Base-by-base conservation (phyloP, 1,284 basidiomycete genomes). In the Apiotrichum sp. region DNA sequence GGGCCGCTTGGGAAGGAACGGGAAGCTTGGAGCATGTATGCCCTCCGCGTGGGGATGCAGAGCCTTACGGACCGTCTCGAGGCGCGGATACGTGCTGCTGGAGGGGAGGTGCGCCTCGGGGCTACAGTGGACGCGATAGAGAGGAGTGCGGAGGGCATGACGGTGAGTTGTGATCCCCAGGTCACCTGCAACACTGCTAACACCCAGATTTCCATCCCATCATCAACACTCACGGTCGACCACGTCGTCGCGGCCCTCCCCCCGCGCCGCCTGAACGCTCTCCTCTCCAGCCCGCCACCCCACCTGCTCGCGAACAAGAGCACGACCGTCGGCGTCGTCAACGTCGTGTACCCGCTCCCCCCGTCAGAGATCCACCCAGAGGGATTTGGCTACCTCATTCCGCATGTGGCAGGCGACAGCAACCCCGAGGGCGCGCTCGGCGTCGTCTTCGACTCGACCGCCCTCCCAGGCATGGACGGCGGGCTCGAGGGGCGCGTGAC, bases 361-460 rank as follows among this genome's bases (percentile, higher is more conserved):
- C 80, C 81, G 6, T 68, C 73, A 45, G 67, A 59, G 51, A 69
- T 70, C 61, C 86, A 90, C 66, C 89, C 89, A 0, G 78, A 82
- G 11, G 95, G 93, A 0, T 98, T 98, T 73, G 95, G 95, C 1
- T 98, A 95, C 77, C 85, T 98, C 62, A 82, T 96, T 52, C 92
- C 93, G 0, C 86, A 93, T 6, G 83, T 68, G 53, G 63, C 58
- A 65, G 64, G 57, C 9, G 22, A 48, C 6, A 10, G 38, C 14
- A 74, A 77, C 53, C 63, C 65, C 0, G 59, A 64, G 55, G 67
- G 86, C 6, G 80, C 91, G 36, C 80, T 93, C 0, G 90, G 90
- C 3, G 84, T 85, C 22, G 86, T 92, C 6, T 93, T 93, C 72
- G 90, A 93, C 73, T 88, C 86, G 0, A 86, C 81, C 47, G 81